Conservation (phyloP, 2,329 filamentous ascomycete genomes). For the Cladorrhinum sp. region DNA sequence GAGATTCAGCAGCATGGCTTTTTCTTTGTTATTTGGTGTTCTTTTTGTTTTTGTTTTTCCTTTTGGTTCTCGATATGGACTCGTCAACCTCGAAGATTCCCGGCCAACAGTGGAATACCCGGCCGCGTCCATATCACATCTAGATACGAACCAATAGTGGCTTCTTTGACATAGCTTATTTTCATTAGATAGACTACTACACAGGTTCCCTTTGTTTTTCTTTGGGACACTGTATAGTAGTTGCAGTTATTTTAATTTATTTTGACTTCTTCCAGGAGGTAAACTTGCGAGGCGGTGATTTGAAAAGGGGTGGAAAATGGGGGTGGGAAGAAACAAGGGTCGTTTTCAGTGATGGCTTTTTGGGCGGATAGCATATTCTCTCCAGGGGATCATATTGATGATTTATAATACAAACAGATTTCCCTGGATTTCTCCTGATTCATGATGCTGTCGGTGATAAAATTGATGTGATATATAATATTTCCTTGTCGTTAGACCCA, state of each 20-base stretch:
- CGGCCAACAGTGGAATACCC: constrained; percentile 26
- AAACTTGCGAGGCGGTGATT: not conserved
- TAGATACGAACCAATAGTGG: constrained; percentile 29
- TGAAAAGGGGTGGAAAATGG: not conserved
- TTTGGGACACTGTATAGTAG: not conserved
- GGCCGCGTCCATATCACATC: constrained; percentile 28
- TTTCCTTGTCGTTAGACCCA: too few species aligned
- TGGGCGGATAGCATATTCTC: not conserved
- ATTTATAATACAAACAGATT: not conserved
- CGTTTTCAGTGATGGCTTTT: not conserved
- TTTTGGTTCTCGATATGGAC: constrained; percentile 20
- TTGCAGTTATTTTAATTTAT: not conserved
- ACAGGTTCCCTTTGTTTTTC: not conserved
- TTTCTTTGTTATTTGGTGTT: not conserved
- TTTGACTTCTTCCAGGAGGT: not conserved
- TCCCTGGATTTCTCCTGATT: not conserved
- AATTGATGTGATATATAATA: too few species aligned
- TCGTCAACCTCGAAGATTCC: constrained; percentile 22
- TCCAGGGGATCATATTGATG: not conserved
- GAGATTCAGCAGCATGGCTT: constrained; percentile 1
- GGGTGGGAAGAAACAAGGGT: not conserved
- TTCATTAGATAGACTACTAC: not conserved
- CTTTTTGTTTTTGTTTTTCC: constrained; percentile 14
- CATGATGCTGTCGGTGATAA: not conserved
- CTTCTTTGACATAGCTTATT: constrained; percentile 24